phyloP scores from a whole-genome alignment of 2,329 filamentous ascomycete genomes.

The Ambrosiella beaveri region DNA sequence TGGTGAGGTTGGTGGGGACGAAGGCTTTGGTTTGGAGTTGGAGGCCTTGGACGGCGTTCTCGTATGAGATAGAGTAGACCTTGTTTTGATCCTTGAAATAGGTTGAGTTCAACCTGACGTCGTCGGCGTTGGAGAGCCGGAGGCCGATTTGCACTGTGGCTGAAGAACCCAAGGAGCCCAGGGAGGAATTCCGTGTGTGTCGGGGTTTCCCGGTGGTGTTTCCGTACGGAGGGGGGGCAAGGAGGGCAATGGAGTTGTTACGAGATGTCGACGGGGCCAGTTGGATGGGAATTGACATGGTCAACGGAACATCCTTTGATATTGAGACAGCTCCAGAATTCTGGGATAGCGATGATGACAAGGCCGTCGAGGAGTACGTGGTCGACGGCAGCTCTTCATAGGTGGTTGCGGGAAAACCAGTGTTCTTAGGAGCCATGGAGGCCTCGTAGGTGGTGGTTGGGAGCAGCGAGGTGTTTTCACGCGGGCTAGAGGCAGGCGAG shows the following conservation, averaged over 20 bases:
- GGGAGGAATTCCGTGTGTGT: conserved; percentile 35
- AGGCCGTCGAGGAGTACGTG: not conserved
- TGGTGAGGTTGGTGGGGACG: not conserved
- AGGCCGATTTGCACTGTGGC: conserved; percentile 58
- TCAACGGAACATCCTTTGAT: not conserved
- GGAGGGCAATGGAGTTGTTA: not conserved
- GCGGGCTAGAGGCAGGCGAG: not conserved
- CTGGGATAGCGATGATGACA: not conserved
- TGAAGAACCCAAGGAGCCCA: conserved; percentile 39
- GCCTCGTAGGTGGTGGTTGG: conserved; percentile 7
- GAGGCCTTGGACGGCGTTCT: not conserved
- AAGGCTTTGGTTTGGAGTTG: not conserved
- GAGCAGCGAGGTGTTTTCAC: not conserved
- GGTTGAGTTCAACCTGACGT: conserved; percentile 25
- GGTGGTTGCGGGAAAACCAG: not conserved
- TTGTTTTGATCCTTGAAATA: conserved; percentile 21
- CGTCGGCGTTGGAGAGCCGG: conserved; percentile 42
- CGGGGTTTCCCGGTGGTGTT: conserved; percentile 16
- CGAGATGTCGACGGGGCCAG: not conserved
- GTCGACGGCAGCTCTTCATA: not conserved
- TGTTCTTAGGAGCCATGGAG: not conserved
- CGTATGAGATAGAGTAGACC: conserved; percentile 23
- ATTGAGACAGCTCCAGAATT: not conserved
- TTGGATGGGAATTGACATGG: not conserved
- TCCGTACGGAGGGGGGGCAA: conserved; percentile 8